phyloP scores from a whole-genome alignment of 208 protist species.

The Angomonas deanei region DNA sequence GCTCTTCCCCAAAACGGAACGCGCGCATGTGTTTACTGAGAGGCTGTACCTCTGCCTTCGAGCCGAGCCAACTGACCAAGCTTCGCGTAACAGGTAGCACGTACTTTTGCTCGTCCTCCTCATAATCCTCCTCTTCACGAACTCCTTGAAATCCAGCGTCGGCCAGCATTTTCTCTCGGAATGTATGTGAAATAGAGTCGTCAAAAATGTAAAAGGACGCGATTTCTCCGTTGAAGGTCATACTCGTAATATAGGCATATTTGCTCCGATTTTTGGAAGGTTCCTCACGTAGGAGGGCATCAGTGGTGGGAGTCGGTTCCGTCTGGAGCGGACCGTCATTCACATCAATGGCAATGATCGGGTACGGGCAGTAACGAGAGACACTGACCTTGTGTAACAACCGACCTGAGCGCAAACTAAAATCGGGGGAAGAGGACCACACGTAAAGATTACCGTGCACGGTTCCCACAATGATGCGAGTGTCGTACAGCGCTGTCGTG shows the following conservation, averaged over 20 bases:
- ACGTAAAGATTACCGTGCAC: conserved; percentile 60
- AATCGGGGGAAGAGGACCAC: conserved; percentile 55
- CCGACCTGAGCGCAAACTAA: conserved; percentile 48
- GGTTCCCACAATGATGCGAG: conserved; percentile 54
- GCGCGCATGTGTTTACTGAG: not conserved
- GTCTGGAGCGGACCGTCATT: not conserved
- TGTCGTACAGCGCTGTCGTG: conserved; percentile 42
- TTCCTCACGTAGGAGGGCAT: not conserved
- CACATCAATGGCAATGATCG: conserved; percentile 22
- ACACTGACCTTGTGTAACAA: conserved; percentile 18
- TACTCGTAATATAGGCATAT: not conserved
- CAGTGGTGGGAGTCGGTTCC: not conserved
- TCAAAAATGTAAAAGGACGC: conserved; percentile 2
- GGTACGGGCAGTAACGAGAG: conserved; percentile 27
- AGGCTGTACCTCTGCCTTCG: too few species aligned
- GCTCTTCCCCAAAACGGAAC: conserved; percentile 1
- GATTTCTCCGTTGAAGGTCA: conserved; percentile 1
- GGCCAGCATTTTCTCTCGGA: not conserved
- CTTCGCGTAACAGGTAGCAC: not conserved
- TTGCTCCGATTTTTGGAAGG: not conserved
- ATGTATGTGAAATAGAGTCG: not conserved
- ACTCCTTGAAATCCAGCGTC: not conserved
- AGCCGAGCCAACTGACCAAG: not conserved
- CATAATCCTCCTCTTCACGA: not conserved
- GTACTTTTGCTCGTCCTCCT: not conserved